phyloP scores from a whole-genome alignment of 257 asterid genomes.

The Solanum ossicruentum region DNA sequence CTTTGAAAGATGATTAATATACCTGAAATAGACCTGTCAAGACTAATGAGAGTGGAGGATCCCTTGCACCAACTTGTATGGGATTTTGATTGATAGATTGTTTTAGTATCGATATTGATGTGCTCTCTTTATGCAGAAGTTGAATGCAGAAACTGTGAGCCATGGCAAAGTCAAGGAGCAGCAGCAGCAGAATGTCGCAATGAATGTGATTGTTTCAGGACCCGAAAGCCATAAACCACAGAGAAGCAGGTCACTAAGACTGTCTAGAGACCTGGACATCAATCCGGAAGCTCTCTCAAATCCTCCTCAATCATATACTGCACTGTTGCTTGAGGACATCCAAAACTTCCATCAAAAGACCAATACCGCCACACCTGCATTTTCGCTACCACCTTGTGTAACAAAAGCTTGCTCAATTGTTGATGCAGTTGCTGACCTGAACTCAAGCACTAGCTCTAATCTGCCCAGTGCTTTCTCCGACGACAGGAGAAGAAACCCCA shows the following conservation, averaged over 20 bases:
- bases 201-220: conserved; percentile 42
- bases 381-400: conserved; percentile 68
- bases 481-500: conserved; percentile 23
- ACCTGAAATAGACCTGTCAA: not conserved
- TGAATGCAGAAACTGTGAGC: conserved; percentile 19
- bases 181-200: conserved; percentile 13
- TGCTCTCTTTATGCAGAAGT: conserved; percentile 24
- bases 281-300: conserved; percentile 43
- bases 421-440: conserved; percentile 95
- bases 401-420: conserved; percentile 84
- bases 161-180: conserved; percentile 19
- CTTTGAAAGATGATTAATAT: not conserved
- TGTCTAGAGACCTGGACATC: conserved; percentile 65
- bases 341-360: conserved; percentile 89
- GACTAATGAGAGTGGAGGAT: not conserved
- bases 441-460: conserved; percentile 54
- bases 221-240: conserved; percentile 28
- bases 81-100: not conserved
- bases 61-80: not conserved
- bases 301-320: conserved; percentile 57
- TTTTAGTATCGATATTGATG: not conserved
- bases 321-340: conserved; percentile 79
- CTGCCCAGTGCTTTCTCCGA: conserved; percentile 21
- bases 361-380: conserved; percentile 15
- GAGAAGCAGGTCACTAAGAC: conserved; percentile 62